phyloP scores from a whole-genome alignment of 2,329 filamentous ascomycete genomes.

The Trichoderma polysporum region DNA sequence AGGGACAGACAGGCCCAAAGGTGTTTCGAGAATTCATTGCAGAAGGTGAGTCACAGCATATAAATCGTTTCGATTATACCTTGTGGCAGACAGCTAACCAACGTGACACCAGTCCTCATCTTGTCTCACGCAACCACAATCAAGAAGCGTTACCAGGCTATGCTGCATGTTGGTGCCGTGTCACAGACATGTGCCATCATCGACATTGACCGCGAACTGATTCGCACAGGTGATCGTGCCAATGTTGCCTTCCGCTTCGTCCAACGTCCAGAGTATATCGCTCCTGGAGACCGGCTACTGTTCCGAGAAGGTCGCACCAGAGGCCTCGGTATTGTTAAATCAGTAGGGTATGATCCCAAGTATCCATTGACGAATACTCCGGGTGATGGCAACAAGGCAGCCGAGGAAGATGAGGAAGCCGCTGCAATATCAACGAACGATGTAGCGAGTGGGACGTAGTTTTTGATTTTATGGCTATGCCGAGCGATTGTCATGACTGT shows the following conservation, averaged over 20 bases:
- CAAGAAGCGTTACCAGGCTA: constrained; percentile 94
- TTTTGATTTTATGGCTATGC: background rate
- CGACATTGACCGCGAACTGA: constrained; percentile 93
- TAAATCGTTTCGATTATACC: no score
- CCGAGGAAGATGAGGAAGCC: background rate
- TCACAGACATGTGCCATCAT: constrained; percentile 97
- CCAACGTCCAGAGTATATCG: constrained; percentile 88
- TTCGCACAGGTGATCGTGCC: constrained; percentile 91
- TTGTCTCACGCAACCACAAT: constrained; percentile 96
- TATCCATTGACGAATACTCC: constrained; percentile 41
- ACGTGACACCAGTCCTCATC: constrained; percentile 73
- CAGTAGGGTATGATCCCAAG: constrained; percentile 76
- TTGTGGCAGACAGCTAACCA: background rate
- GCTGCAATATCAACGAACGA: background rate
- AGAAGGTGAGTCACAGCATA: constrained; percentile 54
- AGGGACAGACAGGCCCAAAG: constrained; percentile 67
- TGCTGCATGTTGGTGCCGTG: constrained; percentile 94
- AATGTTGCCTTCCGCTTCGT: constrained; percentile 93
- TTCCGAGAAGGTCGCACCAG: constrained; percentile 96
- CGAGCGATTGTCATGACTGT: background rate
- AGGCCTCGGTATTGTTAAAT: constrained; percentile 90
- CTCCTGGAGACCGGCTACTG: constrained; percentile 81
- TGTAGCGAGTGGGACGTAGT: constrained; percentile 5
- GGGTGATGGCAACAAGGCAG: constrained; percentile 13
- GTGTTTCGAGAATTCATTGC: constrained; percentile 76